Percentiles rank a stretch among this genome's conserved stretches.
These are phyloP conservation scores for Debaryomycetaceae sp. DNA, from an alignment of 1,139 yeast genomes.

Conservation along the genomic window DNA sequence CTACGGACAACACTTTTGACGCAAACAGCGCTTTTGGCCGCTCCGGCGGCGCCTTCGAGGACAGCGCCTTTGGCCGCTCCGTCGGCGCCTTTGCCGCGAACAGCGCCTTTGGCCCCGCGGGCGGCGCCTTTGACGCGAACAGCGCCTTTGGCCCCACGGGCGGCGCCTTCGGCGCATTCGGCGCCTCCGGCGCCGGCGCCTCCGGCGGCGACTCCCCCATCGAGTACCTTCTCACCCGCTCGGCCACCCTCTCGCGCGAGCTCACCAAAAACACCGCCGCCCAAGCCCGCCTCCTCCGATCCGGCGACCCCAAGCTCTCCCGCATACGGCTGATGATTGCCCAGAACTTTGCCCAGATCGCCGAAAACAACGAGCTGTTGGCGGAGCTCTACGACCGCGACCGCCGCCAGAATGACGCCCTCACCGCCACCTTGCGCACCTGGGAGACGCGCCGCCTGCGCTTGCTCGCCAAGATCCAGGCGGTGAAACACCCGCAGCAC, in stretches of 20 bases:
- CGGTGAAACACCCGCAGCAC: constrained; percentile 33
- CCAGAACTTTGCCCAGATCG: constrained; percentile 29
- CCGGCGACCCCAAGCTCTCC: constrained; percentile 31
- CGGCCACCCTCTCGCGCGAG: constrained; percentile 18
- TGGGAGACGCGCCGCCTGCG: constrained; percentile 43
- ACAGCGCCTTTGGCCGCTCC: constrained; percentile 1
- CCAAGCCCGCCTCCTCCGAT: constrained; percentile 20
- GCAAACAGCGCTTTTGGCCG: not conserved
- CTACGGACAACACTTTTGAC: not conserved
- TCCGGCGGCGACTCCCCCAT: constrained; percentile 20
- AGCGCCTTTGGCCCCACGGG: not conserved
- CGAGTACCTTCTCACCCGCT: constrained; percentile 28
- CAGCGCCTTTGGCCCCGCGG: constrained; percentile 1
- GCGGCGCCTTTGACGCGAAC: not conserved
- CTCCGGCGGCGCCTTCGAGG: not conserved
- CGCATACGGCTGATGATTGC: constrained; percentile 24
- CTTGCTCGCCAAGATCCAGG: constrained; percentile 32
- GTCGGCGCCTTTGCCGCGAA: no score
- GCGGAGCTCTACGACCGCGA: constrained; percentile 47
- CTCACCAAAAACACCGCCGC: constrained; percentile 18
- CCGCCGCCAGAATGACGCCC: no score
- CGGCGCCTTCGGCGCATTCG: not conserved
- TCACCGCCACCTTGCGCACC: constrained; percentile 19
- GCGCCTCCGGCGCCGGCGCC: not conserved
- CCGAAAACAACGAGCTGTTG: constrained; percentile 43